These are phyloP conservation scores for Verticillium longisporum DNA, from an alignment of 2,329 filamentous ascomycete genomes.

Conservation along the genomic window DNA sequence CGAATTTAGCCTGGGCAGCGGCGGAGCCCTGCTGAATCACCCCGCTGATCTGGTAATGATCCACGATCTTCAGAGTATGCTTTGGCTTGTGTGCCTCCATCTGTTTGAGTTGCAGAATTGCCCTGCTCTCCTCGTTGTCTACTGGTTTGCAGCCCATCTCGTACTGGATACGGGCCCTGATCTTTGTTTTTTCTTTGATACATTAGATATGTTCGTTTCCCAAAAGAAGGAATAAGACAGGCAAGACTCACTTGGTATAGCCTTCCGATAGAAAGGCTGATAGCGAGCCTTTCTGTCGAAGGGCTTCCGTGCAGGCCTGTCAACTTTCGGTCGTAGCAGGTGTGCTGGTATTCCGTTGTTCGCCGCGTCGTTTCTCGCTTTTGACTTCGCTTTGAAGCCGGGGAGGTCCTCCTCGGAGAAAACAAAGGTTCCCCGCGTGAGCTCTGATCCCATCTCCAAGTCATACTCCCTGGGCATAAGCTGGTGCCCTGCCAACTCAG, in stretches of 20 bases:
- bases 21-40: conserved; percentile 55
- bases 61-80: conserved; percentile 42
- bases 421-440: conserved; percentile 65
- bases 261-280: conserved; percentile 60
- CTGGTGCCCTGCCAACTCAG: conserved; percentile 59
- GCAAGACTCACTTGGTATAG: conserved; percentile 62
- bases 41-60: conserved; percentile 40
- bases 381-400: conserved; percentile 59
- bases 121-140: conserved; percentile 30
- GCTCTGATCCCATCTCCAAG: conserved; percentile 54
- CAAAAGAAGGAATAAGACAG: neutral
- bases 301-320: conserved; percentile 36
- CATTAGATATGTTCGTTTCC: neutral
- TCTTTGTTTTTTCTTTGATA: conserved; percentile 65
- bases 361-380: conserved; percentile 46
- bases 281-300: conserved; percentile 36
- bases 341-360: conserved; percentile 53
- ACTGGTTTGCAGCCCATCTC: conserved; percentile 52
- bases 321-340: conserved; percentile 39
- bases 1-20: conserved; percentile 37
- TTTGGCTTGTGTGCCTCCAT: conserved; percentile 42
- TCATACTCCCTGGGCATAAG: conserved; percentile 84
- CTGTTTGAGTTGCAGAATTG: conserved; percentile 25
- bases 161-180: conserved; percentile 66
- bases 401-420: conserved; percentile 80